A percentile compares a stretch with the other conserved stretches of the same genome.
Conservation (phyloP, 2,329 filamentous ascomycete species). For the Metarhizium guizhouense region DNA sequence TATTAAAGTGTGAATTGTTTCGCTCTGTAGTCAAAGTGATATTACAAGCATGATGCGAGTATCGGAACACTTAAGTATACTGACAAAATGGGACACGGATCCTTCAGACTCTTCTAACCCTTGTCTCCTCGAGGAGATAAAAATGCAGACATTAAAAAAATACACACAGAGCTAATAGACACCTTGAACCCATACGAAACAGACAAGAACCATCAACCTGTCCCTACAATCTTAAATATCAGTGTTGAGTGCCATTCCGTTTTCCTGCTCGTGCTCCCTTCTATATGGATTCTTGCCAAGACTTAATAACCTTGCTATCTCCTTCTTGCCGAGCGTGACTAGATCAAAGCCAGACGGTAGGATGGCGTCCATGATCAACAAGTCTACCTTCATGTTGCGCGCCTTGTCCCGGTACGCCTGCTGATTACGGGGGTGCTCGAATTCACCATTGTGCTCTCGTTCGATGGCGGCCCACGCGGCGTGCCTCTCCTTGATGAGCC, state of each 20-base stretch:
- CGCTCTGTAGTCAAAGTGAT: too few relatives aligned
- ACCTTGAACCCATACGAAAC: too few relatives aligned
- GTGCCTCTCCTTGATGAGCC: slow-evolving; percentile 25
- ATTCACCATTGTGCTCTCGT: slow-evolving; percentile 20
- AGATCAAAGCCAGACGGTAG: slow-evolving; percentile 41
- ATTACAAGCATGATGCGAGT: too few relatives aligned
- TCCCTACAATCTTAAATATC: neutral
- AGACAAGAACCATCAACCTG: neutral
- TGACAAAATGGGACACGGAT: too few relatives aligned
- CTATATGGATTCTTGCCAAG: slow-evolving; percentile 41
- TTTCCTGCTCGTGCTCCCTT: slow-evolving; percentile 33
- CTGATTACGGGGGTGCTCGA: slow-evolving; percentile 38
- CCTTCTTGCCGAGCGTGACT: slow-evolving; percentile 41
- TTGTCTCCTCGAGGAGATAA: too few relatives aligned
- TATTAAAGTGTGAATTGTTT: too few relatives aligned
- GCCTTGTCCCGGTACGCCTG: slow-evolving; percentile 50
- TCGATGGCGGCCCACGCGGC: slow-evolving; percentile 25
- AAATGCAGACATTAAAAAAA: too few relatives aligned
- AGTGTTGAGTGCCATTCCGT: slow-evolving; percentile 31
- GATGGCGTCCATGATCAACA: slow-evolving; percentile 33
- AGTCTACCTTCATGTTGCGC: slow-evolving; percentile 45
- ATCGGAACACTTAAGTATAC: too few relatives aligned
- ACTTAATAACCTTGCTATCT: slow-evolving; percentile 29
- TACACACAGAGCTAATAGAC: too few relatives aligned
- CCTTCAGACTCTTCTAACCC: too few relatives aligned